Base-by-base conservation (phyloP, 2,329 filamentous ascomycete genomes). In the Epicoccum sorghinum region DNA sequence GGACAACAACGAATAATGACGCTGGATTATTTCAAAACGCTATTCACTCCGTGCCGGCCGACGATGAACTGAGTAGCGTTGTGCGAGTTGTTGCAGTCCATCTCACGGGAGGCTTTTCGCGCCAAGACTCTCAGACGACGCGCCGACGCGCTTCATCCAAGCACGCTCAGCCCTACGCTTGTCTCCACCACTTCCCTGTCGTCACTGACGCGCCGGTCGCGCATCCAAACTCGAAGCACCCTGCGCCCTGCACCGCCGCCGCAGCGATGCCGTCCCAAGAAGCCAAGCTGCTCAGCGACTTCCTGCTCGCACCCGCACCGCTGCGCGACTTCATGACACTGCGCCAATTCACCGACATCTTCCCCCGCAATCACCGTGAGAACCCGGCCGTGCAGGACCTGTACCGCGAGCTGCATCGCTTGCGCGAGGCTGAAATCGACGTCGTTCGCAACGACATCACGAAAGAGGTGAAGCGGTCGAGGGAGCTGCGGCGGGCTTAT, bases 391-490 rank as follows among this genome's bases (percentile, higher is more conserved):
- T 93, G 42, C 84, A 86, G 52, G 79, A 82, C 0, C 80, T 96
- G 4, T 96, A 96, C 71, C 86, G 89, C 42, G 89, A 95, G 71
- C 81, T 96, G 3, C 89, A 95, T 66, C 82, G 86, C 55, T 84
- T 92, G 69, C 86, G 91, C 49, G 86, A 87, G 57, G 81, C 82
- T 42, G 79, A 89, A 9, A 82, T 91, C 48, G 89, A 93, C 64
- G 73, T 78, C 4, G 86, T 96, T 12, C 81, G 85, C 47, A 77
- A 67, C 72, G 89, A 85, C 62, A 89, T 93, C 53, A 80, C 82
- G 6, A 76, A 77, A n/a, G 89, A 93, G 72, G 82, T 83, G 42
- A 83, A 82, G 65, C 79, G 82, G 29, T 87, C 87, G 25, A 82
- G 81, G 58, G 78, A 76, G 14, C 78, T 89, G 66, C 80, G 82